A percentile compares a stretch with the other conserved stretches of the same genome.
Evolutionary conservation across 257 asterid genomes (phyloP).

Genomic region (Primulina eburnea): DNA sequence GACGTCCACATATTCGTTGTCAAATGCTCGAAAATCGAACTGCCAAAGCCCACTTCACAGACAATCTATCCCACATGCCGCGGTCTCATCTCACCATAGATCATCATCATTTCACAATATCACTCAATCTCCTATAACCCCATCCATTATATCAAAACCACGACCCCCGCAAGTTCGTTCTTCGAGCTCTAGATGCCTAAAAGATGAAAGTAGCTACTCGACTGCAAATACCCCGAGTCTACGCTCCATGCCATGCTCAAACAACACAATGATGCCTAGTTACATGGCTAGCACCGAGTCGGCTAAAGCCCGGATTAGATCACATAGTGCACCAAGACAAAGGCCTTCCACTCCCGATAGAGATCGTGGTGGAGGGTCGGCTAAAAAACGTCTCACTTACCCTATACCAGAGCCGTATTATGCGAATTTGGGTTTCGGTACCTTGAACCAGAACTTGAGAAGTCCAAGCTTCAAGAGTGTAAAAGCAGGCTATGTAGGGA

Average conservation of each 20-base stretch:
- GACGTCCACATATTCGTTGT: constrained; percentile 24
- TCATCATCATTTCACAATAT: constrained; percentile 22
- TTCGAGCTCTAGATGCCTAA: constrained; percentile 49
- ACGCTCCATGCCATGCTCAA: constrained; percentile 47
- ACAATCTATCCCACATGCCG: constrained; percentile 27
- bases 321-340: constrained; percentile 86
- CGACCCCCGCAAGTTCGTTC: constrained; percentile 45
- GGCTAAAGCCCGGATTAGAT: constrained; percentile 71
- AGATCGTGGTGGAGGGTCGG: constrained; percentile 52
- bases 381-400: constrained; percentile 65
- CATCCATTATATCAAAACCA: constrained; percentile 40
- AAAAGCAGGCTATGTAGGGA: constrained; percentile 75
- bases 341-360: constrained; percentile 83
- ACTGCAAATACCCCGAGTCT: constrained; percentile 79
- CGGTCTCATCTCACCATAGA: constrained; percentile 47
- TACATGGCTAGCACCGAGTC: constrained; percentile 96
- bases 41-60: constrained; percentile 57
- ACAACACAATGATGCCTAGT: constrained; percentile 47
- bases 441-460: constrained; percentile 40
- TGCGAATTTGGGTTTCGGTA: constrained; percentile 39
- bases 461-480: constrained; percentile 95
- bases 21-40: constrained; percentile 48
- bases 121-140: constrained; percentile 47
- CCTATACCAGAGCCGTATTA: constrained; percentile 64
- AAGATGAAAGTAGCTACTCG: constrained; percentile 62